Evolutionary conservation across 805 yeast species (phyloP).

Genomic region (Lipomyces spencermartinsiae): DNA sequence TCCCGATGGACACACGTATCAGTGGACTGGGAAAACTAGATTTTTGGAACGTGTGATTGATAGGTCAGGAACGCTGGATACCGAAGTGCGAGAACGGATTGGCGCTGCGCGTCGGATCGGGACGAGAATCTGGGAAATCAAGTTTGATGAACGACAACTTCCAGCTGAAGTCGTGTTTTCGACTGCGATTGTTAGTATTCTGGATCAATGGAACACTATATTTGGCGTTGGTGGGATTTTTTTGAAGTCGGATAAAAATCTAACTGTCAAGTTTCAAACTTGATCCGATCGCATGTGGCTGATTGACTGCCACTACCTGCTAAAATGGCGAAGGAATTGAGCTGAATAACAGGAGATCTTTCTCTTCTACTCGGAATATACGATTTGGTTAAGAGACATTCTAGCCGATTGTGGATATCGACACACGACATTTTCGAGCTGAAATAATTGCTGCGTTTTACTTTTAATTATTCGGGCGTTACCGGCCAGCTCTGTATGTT

Average conservation of each 20-base stretch:
- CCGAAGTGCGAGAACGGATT: constrained; percentile 67
- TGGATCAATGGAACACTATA: constrained; percentile 72
- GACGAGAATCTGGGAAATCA: constrained; percentile 59
- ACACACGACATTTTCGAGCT: not conserved
- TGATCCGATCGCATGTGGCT: not conserved
- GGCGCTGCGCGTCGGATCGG: constrained; percentile 64
- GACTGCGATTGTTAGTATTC: constrained; percentile 64
- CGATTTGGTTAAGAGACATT: not conserved
- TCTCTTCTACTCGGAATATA: not conserved
- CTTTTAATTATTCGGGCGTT: not conserved
- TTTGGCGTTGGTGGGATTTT: constrained; percentile 66
- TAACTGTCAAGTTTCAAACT: constrained; percentile 21
- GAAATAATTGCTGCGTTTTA: not conserved
- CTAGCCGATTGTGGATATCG: not conserved
- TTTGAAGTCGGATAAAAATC: constrained; percentile 22
- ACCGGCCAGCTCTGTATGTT: not conserved
- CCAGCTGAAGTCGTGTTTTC: constrained; percentile 64
- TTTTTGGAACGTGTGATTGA: constrained; percentile 64
- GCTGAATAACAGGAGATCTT: not conserved
- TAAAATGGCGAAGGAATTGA: not conserved
- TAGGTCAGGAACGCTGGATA: constrained; percentile 52
- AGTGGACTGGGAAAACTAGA: constrained; percentile 68
- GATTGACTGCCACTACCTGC: not conserved
- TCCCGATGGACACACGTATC: constrained; percentile 65
- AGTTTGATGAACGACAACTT: constrained; percentile 60